Evolutionary conservation across 2,329 filamentous ascomycete species (phyloP).

Genomic region (Ophiognomonia clavigignenti-juglandacearum): DNA sequence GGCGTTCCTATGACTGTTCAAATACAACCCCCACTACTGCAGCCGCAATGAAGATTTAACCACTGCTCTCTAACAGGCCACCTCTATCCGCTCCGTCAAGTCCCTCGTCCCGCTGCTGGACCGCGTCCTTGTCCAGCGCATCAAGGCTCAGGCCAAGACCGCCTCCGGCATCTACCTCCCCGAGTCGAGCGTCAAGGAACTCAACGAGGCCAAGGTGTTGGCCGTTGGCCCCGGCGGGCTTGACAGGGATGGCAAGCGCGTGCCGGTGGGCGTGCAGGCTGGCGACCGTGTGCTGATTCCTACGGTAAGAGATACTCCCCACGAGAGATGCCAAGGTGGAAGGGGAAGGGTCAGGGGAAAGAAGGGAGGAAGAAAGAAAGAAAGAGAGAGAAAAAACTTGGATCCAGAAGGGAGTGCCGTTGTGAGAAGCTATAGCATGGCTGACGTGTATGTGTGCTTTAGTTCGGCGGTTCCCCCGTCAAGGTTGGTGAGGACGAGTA

Average conservation of each 20-base stretch:
- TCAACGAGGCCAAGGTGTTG: conserved; percentile 95
- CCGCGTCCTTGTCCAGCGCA: conserved; percentile 92
- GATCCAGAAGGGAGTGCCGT: no score
- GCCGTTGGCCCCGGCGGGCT: conserved; percentile 87
- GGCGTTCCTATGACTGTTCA: no score
- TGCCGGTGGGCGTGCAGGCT: conserved; percentile 73
- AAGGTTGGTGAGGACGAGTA: conserved; percentile 98
- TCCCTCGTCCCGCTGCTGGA: conserved; percentile 92
- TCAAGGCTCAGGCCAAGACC: conserved; percentile 96
- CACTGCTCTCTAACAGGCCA: conserved; percentile 39
- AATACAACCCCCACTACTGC: background rate
- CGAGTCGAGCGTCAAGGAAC: conserved; percentile 93
- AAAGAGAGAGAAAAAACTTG: no score
- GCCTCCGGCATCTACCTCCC: conserved; percentile 96
- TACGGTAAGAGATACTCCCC: conserved; percentile 56
- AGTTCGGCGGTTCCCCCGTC: conserved; percentile 92
- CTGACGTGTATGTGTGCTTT: conserved; percentile 23
- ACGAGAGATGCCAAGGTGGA: background rate
- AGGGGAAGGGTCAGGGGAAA: no score
- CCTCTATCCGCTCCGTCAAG: conserved; percentile 90
- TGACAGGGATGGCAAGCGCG: conserved; percentile 83
- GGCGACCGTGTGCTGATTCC: conserved; percentile 96
- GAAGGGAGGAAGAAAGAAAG: no score
- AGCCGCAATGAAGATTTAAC: background rate
- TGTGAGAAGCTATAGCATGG: no score